Percentiles rank a stretch among this genome's conserved stretches.
Evolutionary conservation across 1,284 basidiomycete species (phyloP).

Genomic region (Ceratobasidium sp.): DNA sequence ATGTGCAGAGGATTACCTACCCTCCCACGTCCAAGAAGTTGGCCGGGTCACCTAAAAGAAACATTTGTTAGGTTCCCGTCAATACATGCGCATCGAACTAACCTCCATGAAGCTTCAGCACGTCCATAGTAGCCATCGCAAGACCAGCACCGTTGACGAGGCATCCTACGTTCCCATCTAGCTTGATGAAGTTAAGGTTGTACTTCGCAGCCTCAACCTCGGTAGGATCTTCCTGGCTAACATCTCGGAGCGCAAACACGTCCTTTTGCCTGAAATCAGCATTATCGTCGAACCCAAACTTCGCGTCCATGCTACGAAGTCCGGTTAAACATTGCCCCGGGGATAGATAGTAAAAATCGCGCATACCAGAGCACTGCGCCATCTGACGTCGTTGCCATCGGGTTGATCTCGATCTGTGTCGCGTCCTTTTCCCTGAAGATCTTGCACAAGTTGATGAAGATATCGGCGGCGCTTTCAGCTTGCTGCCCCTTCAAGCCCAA

Average conservation of each 20-base stretch:
- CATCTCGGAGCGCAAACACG: slow-evolving; percentile 90
- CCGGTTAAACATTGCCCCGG: slow-evolving; percentile 43
- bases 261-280: slow-evolving; percentile 98
- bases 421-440: slow-evolving; percentile 99
- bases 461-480: slow-evolving; percentile 90
- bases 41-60: slow-evolving; percentile 75
- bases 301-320: slow-evolving; percentile 95
- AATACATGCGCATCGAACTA: neutral
- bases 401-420: slow-evolving; percentile 99
- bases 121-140: slow-evolving; percentile 99
- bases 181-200: slow-evolving; percentile 99
- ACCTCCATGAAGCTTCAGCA: slow-evolving; percentile 93
- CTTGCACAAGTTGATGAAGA: slow-evolving; percentile 95
- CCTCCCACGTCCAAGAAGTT: slow-evolving; percentile 99
- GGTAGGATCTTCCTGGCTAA: slow-evolving; percentile 95
- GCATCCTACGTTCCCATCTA: slow-evolving; percentile 98
- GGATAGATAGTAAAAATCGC: neutral
- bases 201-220: slow-evolving; percentile 97
- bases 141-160: slow-evolving; percentile 99
- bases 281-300: slow-evolving; percentile 99
- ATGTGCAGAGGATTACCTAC: slow-evolving; percentile 60
- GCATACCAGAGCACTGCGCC: slow-evolving; percentile 93
- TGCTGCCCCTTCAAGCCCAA: slow-evolving; percentile 87
- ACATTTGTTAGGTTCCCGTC: neutral
- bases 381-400: slow-evolving; percentile 94